phyloP scores from a whole-genome alignment of 2,329 filamentous ascomycete species.

The Amauroascus verrucosus region DNA sequence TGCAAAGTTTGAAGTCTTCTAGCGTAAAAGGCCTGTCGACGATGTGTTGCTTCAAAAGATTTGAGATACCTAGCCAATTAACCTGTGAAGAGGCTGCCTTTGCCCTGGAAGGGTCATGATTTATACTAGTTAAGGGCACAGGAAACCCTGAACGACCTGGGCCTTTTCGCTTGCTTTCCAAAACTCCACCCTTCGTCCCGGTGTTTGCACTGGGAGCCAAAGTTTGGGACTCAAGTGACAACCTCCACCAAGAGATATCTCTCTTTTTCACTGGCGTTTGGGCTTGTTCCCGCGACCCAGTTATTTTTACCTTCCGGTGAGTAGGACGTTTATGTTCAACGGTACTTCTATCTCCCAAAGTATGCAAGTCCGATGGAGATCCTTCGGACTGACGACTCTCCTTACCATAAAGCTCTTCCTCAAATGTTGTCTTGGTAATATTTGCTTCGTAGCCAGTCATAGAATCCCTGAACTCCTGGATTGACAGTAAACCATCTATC shows the following conservation, averaged over 20 bases:
- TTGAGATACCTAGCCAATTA: background rate
- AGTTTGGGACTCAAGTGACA: background rate
- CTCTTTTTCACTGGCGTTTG: background rate
- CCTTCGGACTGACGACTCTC: no score
- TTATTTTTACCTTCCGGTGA: no score
- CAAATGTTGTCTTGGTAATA: no score
- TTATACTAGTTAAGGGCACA: no score
- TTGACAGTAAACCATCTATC: background rate
- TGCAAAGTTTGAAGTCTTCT: constrained; percentile 16
- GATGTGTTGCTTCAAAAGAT: background rate
- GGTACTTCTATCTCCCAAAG: no score
- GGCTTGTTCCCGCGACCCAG: background rate
- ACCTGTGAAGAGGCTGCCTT: background rate
- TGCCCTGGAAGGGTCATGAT: background rate
- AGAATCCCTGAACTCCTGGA: background rate
- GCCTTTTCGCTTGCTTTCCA: background rate
- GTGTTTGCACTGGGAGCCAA: background rate
- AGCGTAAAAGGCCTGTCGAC: background rate
- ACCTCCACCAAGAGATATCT: background rate
- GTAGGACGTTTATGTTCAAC: no score
- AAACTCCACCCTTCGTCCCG: background rate
- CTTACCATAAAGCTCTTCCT: no score
- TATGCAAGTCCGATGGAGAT: no score
- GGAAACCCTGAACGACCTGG: no score
- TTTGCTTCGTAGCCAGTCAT: background rate